Evolutionary conservation across 1,139 yeast species (phyloP).

Genomic region (Entelexis sorbosivorans): DNA sequence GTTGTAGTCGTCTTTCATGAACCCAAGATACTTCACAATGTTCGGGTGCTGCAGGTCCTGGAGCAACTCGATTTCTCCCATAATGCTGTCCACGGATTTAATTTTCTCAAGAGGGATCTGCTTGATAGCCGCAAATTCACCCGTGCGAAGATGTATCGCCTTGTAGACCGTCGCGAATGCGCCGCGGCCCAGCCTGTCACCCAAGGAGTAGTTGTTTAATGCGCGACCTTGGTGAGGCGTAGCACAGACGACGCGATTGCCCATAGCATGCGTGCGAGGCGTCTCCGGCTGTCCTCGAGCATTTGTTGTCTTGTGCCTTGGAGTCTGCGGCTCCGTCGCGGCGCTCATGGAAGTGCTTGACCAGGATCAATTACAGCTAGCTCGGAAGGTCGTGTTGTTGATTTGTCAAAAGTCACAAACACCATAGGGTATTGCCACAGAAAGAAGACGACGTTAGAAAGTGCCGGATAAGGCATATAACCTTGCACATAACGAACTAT

Average conservation of each 20-base stretch:
- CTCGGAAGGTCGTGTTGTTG: not conserved
- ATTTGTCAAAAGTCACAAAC: constrained; percentile 6
- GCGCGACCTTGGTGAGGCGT: constrained; percentile 26
- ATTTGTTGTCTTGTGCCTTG: constrained; percentile 3
- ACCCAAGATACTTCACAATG: constrained; percentile 84
- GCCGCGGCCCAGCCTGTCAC: constrained; percentile 62
- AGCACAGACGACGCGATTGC: constrained; percentile 22
- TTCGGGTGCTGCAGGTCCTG: constrained; percentile 74
- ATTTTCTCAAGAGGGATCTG: constrained; percentile 49
- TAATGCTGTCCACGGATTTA: constrained; percentile 31
- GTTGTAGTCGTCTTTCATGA: constrained; percentile 55
- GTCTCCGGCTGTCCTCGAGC: constrained; percentile 9
- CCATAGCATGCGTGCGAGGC: constrained; percentile 20
- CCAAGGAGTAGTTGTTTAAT: constrained; percentile 29
- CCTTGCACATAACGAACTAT: too few relatives aligned
- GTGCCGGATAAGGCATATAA: too few relatives aligned
- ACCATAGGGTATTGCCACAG: not conserved
- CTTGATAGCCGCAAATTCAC: constrained; percentile 73
- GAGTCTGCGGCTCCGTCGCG: constrained; percentile 12
- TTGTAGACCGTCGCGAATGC: constrained; percentile 69
- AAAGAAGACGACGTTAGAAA: not conserved
- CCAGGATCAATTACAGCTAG: not conserved
- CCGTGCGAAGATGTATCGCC: constrained; percentile 53
- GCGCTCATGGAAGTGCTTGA: not conserved
- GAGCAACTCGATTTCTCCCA: constrained; percentile 40